Base-by-base conservation (phyloP, 306 rosid species). In the Malus sylvestris region DNA sequence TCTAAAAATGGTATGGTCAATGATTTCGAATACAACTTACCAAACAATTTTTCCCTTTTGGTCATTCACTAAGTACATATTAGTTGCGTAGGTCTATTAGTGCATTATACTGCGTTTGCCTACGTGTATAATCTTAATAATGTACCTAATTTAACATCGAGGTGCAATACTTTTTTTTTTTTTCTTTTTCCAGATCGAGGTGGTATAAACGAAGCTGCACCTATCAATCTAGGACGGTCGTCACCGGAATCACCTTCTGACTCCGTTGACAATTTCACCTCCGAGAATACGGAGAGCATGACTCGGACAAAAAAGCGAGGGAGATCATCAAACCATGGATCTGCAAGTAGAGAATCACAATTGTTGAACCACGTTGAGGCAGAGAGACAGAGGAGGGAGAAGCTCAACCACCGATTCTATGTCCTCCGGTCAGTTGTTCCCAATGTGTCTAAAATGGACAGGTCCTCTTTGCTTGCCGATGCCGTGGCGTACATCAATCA, bases 381-480 rank as follows among this genome's bases (percentile, higher is more conserved):
- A 0, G 91, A 88, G 83, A 72, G 87, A 60, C 91, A 83, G 13
- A 74, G 89, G 6, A 74, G 89, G 23, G 80, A 86, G 79, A 77
- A 73, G 57, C 81, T 82, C 6, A 88, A 88, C 49, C 81, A 79
- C 15, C 75, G 89, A 16, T 88, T 88, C 76, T 88, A 85, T 22
- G 83, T 84, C n/a, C 86, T 88, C 14, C 79, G 91, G 20, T 81
- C 91, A 0, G 89, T 53, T 0, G 91, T 88, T 10, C 91, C 91
- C 1, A 83, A 85, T 27, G 85, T 87, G 8, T 87, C 89, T 0
- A 87, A 85, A 72, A 85, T 87, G 91, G 91, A 87, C 87, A 85
- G 81, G 35, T 86, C 88, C 0, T 87, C 91, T 20, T 25, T 87
- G 5, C 85, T 87, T 1, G 71, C 85, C 0, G 91, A 87, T n/a